These are phyloP conservation scores for Antarctomyces pellizariae DNA, from an alignment of 495 filamentous ascomycete species.

Conservation along the genomic window DNA sequence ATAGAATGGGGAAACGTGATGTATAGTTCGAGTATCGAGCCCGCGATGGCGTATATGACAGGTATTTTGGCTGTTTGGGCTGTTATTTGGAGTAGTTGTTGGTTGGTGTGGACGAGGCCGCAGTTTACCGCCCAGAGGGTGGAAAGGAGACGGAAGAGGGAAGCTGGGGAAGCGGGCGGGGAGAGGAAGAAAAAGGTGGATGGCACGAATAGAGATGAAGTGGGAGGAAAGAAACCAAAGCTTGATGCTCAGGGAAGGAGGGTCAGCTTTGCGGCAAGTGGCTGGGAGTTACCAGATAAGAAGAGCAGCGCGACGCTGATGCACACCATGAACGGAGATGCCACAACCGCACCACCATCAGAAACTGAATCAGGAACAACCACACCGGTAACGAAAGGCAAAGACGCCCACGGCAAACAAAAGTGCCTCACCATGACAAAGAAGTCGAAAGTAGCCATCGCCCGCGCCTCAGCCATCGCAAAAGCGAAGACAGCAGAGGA, in stretches of 20 bases:
- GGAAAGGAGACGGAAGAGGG: constrained; percentile 19
- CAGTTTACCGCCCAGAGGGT: constrained; percentile 47
- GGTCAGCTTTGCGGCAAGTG: too few species aligned
- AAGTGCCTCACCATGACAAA: neutral
- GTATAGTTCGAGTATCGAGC: too few species aligned
- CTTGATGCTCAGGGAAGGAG: constrained; percentile 2
- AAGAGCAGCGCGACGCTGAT: neutral
- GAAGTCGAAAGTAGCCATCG: neutral
- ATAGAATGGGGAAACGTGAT: too few species aligned
- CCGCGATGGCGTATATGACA: constrained; percentile 39
- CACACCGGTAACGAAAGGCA: neutral
- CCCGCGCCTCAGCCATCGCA: neutral
- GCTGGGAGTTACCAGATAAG: constrained; percentile 1
- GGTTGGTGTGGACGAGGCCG: constrained; percentile 39
- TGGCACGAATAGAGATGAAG: constrained; percentile 5
- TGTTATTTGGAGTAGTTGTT: constrained; percentile 34
- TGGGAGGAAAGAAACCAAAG: neutral
- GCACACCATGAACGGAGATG: constrained; percentile 2
- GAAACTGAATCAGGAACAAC: constrained; percentile 1
- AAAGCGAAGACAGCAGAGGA: neutral
- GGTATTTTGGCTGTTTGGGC: constrained; percentile 44
- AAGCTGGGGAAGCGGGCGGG: constrained; percentile 13
- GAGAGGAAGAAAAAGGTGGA: constrained; percentile 3
- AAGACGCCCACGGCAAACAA: neutral
- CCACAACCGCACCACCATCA: neutral